Evolutionary conservation across 352 stramenopile genomes (phyloP).

Genomic region (Globisporangium middletonii): DNA sequence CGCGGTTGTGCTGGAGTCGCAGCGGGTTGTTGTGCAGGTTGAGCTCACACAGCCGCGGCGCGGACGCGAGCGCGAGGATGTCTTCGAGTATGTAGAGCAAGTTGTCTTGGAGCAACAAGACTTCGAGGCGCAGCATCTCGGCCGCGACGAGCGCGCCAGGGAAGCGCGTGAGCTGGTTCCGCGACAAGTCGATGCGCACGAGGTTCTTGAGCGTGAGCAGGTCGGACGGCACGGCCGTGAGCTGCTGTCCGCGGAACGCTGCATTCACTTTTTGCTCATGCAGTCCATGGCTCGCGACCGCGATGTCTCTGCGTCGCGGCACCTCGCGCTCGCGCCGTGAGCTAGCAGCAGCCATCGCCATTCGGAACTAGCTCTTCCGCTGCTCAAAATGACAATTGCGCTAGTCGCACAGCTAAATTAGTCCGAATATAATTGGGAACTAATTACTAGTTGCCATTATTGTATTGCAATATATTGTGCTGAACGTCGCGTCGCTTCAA

Average conservation of each 20-base stretch:
- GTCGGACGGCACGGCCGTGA: slow-evolving; percentile 31
- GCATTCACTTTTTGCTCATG: slow-evolving; percentile 30
- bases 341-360: neutral
- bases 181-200: slow-evolving; percentile 45
- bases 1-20: slow-evolving; percentile 48
- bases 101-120: slow-evolving; percentile 50
- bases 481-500: no score
- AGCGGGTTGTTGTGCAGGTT: slow-evolving; percentile 53
- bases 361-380: no score
- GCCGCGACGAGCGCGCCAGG: slow-evolving; percentile 35
- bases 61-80: slow-evolving; percentile 36
- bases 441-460: no score
- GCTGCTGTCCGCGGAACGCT: slow-evolving; percentile 25
- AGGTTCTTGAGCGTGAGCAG: slow-evolving; percentile 54
- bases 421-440: no score
- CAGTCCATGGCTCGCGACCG: neutral
- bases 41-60: slow-evolving; percentile 47
- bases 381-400: no score
- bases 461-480: no score
- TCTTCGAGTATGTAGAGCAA: slow-evolving; percentile 61
- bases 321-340: neutral
- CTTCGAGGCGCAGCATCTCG: slow-evolving; percentile 39
- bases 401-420: no score
- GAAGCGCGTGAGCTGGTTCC: slow-evolving; percentile 56
- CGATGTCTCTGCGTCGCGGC: neutral